Conservation (phyloP, 495 filamentous ascomycete genomes). For the Aspergillus olivimuriae region DNA sequence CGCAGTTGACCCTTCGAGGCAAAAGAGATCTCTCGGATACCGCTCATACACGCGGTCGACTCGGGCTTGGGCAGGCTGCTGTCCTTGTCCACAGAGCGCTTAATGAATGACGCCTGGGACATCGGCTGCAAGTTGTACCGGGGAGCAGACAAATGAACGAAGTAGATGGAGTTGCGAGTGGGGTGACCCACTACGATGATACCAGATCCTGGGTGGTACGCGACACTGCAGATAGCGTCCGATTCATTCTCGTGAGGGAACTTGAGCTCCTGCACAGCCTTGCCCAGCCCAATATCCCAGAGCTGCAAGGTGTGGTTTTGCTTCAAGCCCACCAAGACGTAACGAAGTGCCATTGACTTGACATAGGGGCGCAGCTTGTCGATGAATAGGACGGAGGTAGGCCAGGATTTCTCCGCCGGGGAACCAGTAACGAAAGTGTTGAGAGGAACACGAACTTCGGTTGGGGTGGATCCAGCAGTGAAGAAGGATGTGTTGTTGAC, state of each 20-base stretch:
- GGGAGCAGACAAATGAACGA: slow-evolving; percentile 88
- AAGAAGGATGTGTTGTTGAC: slow-evolving; percentile 53
- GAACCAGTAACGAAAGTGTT: slow-evolving; percentile 72
- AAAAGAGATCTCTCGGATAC: slow-evolving; percentile 89
- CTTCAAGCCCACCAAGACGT: slow-evolving; percentile 95
- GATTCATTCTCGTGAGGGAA: slow-evolving; percentile 95
- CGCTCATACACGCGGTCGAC: slow-evolving; percentile 92
- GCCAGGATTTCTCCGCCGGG: slow-evolving; percentile 82
- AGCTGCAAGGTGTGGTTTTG: slow-evolving; percentile 98
- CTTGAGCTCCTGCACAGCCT: slow-evolving; percentile 93
- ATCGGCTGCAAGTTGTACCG: slow-evolving; percentile 73
- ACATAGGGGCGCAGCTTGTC: slow-evolving; percentile 90
- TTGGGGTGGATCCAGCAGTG: slow-evolving; percentile 44
- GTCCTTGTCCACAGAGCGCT: slow-evolving; percentile 67
- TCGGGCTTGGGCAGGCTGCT: slow-evolving; percentile 71
- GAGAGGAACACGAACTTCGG: slow-evolving; percentile 72
- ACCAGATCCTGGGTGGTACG: slow-evolving; percentile 81
- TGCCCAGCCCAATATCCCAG: slow-evolving; percentile 94
- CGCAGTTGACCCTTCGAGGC: slow-evolving; percentile 80
- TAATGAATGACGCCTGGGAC: slow-evolving; percentile 81
- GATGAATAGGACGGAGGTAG: slow-evolving; percentile 89
- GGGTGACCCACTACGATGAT: slow-evolving; percentile 95
- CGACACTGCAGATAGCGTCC: slow-evolving; percentile 92
- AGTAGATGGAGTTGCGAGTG: slow-evolving; percentile 94
- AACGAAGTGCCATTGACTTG: slow-evolving; percentile 79